phyloP scores from a whole-genome alignment of 345 rosid species.

The Populus pruinosa region DNA sequence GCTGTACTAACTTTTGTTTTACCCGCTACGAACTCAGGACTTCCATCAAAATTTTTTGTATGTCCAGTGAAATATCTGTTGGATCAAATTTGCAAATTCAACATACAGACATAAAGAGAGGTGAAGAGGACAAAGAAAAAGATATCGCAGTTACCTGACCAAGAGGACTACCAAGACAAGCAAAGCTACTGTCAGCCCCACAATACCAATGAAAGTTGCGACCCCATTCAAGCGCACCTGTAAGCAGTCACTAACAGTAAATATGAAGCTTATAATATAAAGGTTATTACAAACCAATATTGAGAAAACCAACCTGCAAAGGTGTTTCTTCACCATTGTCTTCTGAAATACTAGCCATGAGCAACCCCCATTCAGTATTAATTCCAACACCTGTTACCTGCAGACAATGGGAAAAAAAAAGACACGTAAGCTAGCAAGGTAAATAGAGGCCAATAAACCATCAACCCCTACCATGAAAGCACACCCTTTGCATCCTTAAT shows the following conservation, averaged over 20 bases:
- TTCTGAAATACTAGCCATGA: constrained; percentile 38
- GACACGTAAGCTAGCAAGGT: not conserved
- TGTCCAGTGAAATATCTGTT: constrained; percentile 81
- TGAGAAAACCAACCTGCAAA: constrained; percentile 27
- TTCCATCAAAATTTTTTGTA: constrained; percentile 47
- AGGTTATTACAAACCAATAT: constrained; percentile 3
- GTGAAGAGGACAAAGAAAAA: not conserved
- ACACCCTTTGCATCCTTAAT: not conserved
- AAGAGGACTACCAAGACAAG: constrained; percentile 73
- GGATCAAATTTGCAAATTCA: not conserved
- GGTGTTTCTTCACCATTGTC: constrained; percentile 42
- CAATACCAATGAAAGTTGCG: constrained; percentile 91
- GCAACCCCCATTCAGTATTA: constrained; percentile 37
- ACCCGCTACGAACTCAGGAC: constrained; percentile 50
- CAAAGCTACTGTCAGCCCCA: constrained; percentile 88
- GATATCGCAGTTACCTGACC: constrained; percentile 44
- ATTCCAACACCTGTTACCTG: constrained; percentile 35
- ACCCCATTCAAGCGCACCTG: constrained; percentile 97
- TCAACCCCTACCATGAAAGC: not conserved
- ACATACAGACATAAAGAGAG: not conserved
- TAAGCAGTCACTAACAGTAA: constrained; percentile 3
- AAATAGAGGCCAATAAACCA: not conserved
- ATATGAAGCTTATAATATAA: not conserved
- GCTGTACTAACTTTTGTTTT: constrained; percentile 50
- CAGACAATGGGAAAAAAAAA: not conserved